Percentiles rank a stretch among this genome's conserved stretches.
Conservation (phyloP, 2,329 filamentous ascomycete species). For the Plectosphaerella cucumerina region DNA sequence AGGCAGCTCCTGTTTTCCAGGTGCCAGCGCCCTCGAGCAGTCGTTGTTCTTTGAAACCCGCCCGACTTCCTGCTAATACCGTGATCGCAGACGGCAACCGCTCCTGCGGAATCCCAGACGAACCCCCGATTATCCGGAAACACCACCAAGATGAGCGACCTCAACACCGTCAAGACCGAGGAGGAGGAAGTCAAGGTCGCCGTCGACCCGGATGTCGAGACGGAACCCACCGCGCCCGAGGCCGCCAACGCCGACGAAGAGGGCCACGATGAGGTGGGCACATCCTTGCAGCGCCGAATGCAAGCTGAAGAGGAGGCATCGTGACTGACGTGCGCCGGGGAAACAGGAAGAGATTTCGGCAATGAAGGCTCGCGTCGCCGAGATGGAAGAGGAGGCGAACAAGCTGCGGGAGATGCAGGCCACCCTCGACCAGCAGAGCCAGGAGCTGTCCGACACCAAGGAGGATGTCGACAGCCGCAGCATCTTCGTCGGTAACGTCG, state of each 20-base stretch:
- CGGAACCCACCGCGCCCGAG: neutral
- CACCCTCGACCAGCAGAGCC: constrained; percentile 76
- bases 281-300: constrained; percentile 9
- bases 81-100: no score
- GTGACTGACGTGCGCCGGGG: constrained; percentile 10
- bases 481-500: constrained; percentile 98
- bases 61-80: no score
- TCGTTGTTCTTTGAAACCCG: no score
- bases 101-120: neutral
- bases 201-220: constrained; percentile 15
- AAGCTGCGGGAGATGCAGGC: constrained; percentile 86
- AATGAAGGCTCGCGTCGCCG: constrained; percentile 81
- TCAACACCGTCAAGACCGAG: constrained; percentile 13
- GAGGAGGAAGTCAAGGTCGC: constrained; percentile 27
- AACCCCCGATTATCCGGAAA: neutral
- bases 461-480: constrained; percentile 93
- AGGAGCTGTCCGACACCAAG: constrained; percentile 74
- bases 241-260: constrained; percentile 27
- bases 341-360: constrained; percentile 72
- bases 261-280: constrained; percentile 43
- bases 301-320: constrained; percentile 11
- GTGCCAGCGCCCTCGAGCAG: no score
- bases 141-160: constrained; percentile 19
- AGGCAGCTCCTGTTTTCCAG: no score
- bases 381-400: constrained; percentile 87